Percentiles rank a stretch among this genome's conserved stretches.
Conservation (phyloP, 441 rosid species). For the Isatis lusitanica region DNA sequence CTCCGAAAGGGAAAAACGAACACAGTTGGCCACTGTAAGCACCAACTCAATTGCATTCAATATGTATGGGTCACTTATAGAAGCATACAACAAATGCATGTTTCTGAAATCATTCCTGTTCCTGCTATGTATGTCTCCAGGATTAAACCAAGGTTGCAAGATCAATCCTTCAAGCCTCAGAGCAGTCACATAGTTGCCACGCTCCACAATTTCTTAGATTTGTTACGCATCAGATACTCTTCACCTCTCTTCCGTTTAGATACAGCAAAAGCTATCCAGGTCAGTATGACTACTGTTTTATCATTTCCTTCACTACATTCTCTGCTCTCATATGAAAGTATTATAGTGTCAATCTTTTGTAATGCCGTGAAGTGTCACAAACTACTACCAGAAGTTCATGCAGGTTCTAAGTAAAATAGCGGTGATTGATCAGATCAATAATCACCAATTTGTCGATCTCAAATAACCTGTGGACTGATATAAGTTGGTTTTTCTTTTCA, state of each 20-base stretch:
- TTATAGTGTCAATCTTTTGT: neutral
- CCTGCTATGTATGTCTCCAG: constrained; percentile 39
- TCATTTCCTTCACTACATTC: neutral
- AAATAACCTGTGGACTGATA: neutral
- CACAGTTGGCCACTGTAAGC: constrained; percentile 83
- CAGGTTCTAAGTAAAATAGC: neutral
- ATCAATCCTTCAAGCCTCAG: constrained; percentile 89
- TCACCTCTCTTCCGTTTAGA: constrained; percentile 85
- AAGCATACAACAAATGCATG: constrained; percentile 4
- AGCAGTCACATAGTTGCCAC: constrained; percentile 74
- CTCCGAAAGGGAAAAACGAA: constrained; percentile 87
- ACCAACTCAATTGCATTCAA: constrained; percentile 3
- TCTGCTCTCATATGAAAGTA: neutral
- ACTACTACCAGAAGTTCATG: neutral
- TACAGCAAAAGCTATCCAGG: constrained; percentile 86
- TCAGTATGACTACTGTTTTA: constrained; percentile 31
- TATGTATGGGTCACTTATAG: neutral
- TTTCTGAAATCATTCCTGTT: neutral
- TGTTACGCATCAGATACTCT: constrained; percentile 81
- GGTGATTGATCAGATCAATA: constrained; percentile 11
- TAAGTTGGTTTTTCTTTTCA: constrained; percentile 24
- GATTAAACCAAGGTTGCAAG: constrained; percentile 79
- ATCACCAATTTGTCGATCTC: constrained; percentile 3
- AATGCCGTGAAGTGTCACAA: neutral
- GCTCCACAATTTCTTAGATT: constrained; percentile 62